phyloP scores from a whole-genome alignment of 148 eudicot genomes.

The Rhododendron molle region DNA sequence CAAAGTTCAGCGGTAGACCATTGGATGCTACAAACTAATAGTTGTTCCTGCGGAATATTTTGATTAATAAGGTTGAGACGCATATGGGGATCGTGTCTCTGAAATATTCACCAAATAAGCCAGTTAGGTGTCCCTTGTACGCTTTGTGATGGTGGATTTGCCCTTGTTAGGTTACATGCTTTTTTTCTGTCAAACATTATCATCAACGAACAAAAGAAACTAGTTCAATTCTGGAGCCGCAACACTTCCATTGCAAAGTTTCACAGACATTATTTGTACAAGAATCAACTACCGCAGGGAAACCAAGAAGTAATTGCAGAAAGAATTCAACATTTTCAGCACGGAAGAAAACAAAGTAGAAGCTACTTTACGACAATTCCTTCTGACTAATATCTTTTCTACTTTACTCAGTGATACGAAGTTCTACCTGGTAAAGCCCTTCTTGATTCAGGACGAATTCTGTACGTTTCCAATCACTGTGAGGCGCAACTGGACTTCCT shows the following conservation, averaged over 20 bases:
- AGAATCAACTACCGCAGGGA: background rate
- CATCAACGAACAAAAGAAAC: background rate
- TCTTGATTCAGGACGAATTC: slow-evolving; percentile 88
- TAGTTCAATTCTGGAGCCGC: background rate
- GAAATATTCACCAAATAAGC: background rate
- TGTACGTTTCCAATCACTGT: slow-evolving; percentile 80
- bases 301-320: background rate
- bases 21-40: background rate
- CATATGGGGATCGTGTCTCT: background rate
- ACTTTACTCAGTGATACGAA: background rate
- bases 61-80: background rate
- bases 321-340: background rate
- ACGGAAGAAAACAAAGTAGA: background rate
- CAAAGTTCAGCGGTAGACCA: background rate
- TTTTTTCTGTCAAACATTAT: background rate
- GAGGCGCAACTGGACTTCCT: slow-evolving; percentile 65
- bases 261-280: background rate
- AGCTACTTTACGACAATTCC: background rate
- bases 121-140: background rate
- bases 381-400: background rate
- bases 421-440: slow-evolving; percentile 77
- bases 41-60: background rate
- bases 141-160: background rate
- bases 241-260: background rate
- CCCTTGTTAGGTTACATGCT: background rate